A percentile compares a stretch with the other conserved stretches of the same genome.
Evolutionary conservation across 306 rosid genomes (phyloP).

Genomic region (Erythrophleum fordii): DNA sequence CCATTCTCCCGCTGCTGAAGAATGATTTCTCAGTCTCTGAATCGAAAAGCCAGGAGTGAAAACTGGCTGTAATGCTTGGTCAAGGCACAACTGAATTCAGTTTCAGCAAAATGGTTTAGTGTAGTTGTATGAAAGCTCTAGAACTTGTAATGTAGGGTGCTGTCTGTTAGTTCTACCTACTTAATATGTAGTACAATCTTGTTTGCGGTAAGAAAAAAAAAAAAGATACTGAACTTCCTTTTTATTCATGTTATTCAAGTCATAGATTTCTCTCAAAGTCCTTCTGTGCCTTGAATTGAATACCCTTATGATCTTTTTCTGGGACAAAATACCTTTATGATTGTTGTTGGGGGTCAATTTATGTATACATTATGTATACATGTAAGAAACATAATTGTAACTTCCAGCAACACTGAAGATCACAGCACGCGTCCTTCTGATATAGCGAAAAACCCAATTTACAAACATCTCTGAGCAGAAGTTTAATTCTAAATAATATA

Average conservation of each 20-base stretch:
- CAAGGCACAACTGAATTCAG: conserved; percentile 37
- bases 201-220: not conserved
- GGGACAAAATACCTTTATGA: too few species aligned
- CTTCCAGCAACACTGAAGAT: too few species aligned
- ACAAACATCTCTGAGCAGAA: too few species aligned
- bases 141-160: conserved; percentile 34
- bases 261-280: not conserved
- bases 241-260: not conserved
- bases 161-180: not conserved
- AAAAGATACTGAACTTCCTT: not conserved
- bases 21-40: conserved; percentile 50
- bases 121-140: conserved; percentile 28
- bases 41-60: conserved; percentile 20
- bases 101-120: conserved; percentile 31
- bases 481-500: too few species aligned
- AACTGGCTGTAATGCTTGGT: conserved; percentile 29
- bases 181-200: not conserved
- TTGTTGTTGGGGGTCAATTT: too few species aligned
- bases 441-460: too few species aligned
- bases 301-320: too few species aligned
- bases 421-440: too few species aligned
- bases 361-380: too few species aligned
- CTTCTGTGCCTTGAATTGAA: not conserved
- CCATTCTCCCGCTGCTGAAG: conserved; percentile 82
- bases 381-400: too few species aligned